phyloP scores from a whole-genome alignment of 805 yeast species.

The Crinitomyces ghanaensis region DNA sequence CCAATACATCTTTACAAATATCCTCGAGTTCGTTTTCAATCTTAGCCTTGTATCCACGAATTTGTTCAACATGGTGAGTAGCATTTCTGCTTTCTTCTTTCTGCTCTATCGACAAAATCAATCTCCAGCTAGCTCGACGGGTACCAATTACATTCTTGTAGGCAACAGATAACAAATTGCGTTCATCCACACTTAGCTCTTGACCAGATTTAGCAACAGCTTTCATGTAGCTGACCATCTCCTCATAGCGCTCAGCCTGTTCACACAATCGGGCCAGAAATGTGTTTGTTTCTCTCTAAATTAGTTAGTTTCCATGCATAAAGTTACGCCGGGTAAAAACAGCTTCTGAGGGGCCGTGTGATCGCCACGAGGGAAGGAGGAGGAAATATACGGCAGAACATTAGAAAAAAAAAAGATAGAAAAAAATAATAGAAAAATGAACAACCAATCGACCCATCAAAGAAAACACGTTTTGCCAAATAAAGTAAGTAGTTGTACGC shows the following conservation, averaged over 20 bases:
- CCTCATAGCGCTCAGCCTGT: conserved; percentile 99
- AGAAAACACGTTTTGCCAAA: no score
- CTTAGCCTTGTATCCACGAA: conserved; percentile 91
- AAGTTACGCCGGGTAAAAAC: not conserved
- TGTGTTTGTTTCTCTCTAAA: conserved; percentile 74
- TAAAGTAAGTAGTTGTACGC: no score
- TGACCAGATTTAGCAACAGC: conserved; percentile 58
- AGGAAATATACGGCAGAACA: not conserved
- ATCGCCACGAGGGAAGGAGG: no score
- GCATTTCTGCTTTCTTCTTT: conserved; percentile 98
- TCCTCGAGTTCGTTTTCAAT: conserved; percentile 89
- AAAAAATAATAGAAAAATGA: not conserved
- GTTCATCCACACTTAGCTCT: conserved; percentile 95
- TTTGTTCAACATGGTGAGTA: conserved; percentile 74
- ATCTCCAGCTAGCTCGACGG: conserved; percentile 99
- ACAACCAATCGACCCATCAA: not conserved
- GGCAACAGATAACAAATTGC: conserved; percentile 93
- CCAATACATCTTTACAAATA: conserved; percentile 88
- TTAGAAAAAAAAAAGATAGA: not conserved
- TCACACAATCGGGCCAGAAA: conserved; percentile 97
- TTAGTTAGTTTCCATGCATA: no score
- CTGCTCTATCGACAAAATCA: conserved; percentile 96
- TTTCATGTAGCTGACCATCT: conserved; percentile 99
- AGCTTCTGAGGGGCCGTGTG: not conserved
- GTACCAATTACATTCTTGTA: conserved; percentile 98